Conservation (phyloP, 164 flowering plant genomes). For the Aristolochia fimbriata region DNA sequence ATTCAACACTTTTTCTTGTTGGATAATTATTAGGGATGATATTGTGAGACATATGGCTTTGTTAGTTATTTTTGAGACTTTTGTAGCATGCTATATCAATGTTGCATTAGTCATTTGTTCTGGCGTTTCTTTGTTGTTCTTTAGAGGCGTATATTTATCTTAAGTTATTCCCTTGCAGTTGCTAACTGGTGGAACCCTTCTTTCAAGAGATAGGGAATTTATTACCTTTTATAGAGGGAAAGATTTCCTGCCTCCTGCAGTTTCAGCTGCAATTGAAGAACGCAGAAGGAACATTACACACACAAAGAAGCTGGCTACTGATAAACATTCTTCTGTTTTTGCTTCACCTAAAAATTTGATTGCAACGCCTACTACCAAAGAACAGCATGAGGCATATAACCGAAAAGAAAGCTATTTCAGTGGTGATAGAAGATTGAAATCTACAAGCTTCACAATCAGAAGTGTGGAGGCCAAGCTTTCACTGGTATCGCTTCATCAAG, state of each 20-base stretch:
- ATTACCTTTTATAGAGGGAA: conserved; percentile 88
- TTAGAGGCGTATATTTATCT: conserved; percentile 10
- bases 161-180: conserved; percentile 37
- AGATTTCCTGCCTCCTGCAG: conserved; percentile 86
- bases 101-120: background rate
- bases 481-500: conserved; percentile 32
- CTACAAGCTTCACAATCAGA: conserved; percentile 23
- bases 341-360: conserved; percentile 9
- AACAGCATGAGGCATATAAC: conserved; percentile 10
- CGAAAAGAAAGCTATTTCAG: conserved; percentile 4
- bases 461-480: conserved; percentile 44
- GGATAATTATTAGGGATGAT: background rate
- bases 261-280: conserved; percentile 72
- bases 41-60: background rate
- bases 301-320: conserved; percentile 3
- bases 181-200: conserved; percentile 81
- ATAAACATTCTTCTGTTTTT: conserved; percentile 10
- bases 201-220: conserved; percentile 70
- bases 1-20: no score
- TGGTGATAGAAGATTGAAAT: conserved; percentile 21
- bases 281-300: conserved; percentile 29
- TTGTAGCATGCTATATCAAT: background rate
- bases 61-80: background rate
- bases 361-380: conserved; percentile 11
- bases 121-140: background rate